Evolutionary conservation across 768 basidiomycete species (phyloP).

Genomic region (Tricholoma terreum): DNA sequence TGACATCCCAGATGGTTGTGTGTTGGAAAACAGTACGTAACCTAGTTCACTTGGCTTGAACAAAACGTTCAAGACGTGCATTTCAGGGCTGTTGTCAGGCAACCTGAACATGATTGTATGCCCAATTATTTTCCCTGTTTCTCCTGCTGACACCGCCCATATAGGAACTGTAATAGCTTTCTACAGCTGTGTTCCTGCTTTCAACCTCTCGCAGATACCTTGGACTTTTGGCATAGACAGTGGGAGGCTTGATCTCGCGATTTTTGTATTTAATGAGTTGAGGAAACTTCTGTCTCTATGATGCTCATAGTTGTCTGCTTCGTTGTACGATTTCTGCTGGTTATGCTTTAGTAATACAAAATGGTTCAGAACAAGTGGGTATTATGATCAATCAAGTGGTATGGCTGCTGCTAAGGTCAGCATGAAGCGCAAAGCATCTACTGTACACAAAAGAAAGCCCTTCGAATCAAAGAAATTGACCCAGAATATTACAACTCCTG

Average conservation of each 20-base stretch:
- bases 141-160: neutral
- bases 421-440: neutral
- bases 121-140: slow-evolving; percentile 5
- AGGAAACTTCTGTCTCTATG: neutral
- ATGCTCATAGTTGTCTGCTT: neutral
- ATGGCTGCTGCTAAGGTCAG: neutral
- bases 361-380: neutral
- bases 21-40: slow-evolving; percentile 64
- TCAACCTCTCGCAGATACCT: neutral
- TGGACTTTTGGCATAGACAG: neutral
- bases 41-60: neutral
- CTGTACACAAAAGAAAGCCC: neutral
- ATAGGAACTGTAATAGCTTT: slow-evolving; percentile 30
- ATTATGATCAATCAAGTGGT: neutral
- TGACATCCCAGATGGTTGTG: slow-evolving; percentile 79
- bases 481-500: slow-evolving; percentile 11
- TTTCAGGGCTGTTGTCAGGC: slow-evolving; percentile 68
- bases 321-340: neutral
- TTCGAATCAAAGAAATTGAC: neutral
- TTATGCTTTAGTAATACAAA: neutral
- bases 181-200: neutral
- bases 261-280: neutral
- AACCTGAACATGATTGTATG: slow-evolving; percentile 79
- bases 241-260: neutral
- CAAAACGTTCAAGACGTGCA: neutral